Evolutionary conservation across 2,329 filamentous ascomycete species (phyloP).

Genomic region (Neonectria neomacrospora): DNA sequence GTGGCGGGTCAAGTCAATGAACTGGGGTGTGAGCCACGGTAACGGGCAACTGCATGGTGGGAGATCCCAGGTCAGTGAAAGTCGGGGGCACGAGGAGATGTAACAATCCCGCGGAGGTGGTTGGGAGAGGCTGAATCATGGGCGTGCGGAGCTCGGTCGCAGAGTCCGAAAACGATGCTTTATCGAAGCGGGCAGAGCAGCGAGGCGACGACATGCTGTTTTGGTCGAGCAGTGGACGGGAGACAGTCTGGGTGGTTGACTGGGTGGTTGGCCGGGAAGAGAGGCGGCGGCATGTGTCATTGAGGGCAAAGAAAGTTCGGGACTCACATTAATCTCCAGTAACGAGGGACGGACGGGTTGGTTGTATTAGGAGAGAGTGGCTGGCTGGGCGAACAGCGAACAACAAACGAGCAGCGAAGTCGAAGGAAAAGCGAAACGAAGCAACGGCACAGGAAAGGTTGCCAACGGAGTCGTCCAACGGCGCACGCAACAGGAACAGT

Average conservation of each 20-base stretch:
- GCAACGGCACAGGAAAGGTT: conserved; percentile 22
- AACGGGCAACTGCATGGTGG: conserved; percentile 45
- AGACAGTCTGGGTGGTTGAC: conserved; percentile 42
- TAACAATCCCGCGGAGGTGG: conserved; percentile 20
- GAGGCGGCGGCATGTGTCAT: conserved; percentile 45
- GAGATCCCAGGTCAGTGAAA: conserved; percentile 37
- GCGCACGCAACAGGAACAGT: conserved; percentile 24
- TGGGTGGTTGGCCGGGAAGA: conserved; percentile 33
- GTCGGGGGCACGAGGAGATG: conserved; percentile 25
- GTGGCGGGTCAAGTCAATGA: conserved; percentile 40
- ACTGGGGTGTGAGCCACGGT: conserved; percentile 36
- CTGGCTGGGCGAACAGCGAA: conserved; percentile 39
- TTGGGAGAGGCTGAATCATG: conserved; percentile 19
- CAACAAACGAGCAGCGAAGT: conserved; percentile 35
- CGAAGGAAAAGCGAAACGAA: conserved; percentile 35
- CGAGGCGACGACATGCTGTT: conserved; percentile 10
- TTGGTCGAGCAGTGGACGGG: conserved; percentile 30
- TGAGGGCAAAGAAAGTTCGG: conserved; percentile 43
- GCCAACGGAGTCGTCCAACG: conserved; percentile 27
- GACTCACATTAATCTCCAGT: conserved; percentile 53
- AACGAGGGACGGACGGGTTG: conserved; percentile 31
- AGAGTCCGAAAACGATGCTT: conserved; percentile 30
- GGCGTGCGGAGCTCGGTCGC: conserved; percentile 24
- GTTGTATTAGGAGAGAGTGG: conserved; percentile 44
- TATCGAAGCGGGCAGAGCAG: conserved; percentile 30